These are phyloP conservation scores for Stagonosporopsis vannaccii DNA, from an alignment of 2,329 filamentous ascomycete species.

Conservation along the genomic window DNA sequence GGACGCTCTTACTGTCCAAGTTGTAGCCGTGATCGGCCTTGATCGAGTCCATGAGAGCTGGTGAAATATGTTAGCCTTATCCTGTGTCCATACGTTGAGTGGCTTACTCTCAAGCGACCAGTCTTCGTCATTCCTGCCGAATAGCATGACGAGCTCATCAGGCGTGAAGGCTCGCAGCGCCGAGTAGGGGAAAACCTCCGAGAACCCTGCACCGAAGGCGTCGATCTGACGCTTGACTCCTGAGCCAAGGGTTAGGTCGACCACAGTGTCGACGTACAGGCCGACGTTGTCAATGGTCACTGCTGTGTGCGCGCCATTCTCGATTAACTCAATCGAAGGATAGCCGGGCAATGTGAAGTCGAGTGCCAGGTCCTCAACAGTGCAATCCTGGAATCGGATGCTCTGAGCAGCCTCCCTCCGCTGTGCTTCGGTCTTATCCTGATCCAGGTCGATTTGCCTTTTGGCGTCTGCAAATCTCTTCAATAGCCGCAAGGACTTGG, in stretches of 20 bases:
- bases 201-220: conserved; percentile 89
- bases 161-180: conserved; percentile 93
- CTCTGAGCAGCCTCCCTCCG: conserved; percentile 74
- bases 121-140: conserved; percentile 91
- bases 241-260: conserved; percentile 88
- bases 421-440: conserved; percentile 68
- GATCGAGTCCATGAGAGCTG: conserved; percentile 95
- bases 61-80: conserved; percentile 33
- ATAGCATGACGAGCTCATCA: conserved; percentile 91
- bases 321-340: conserved; percentile 78
- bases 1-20: conserved; percentile 95
- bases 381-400: conserved; percentile 77
- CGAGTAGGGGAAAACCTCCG: conserved; percentile 94
- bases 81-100: not conserved
- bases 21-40: conserved; percentile 99
- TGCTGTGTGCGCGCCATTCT: conserved; percentile 74
- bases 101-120: conserved; percentile 95
- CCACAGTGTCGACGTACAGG: conserved; percentile 83
- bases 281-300: conserved; percentile 94
- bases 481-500: conserved; percentile 82
- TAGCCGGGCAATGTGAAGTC: conserved; percentile 97
- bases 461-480: conserved; percentile 87
- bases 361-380: conserved; percentile 84
- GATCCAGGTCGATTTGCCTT: conserved; percentile 79
- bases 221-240: conserved; percentile 90